A percentile compares a stretch with the other conserved stretches of the same genome.
Conservation (phyloP, 345 rosid genomes). For the Odontarrhena argentea region DNA sequence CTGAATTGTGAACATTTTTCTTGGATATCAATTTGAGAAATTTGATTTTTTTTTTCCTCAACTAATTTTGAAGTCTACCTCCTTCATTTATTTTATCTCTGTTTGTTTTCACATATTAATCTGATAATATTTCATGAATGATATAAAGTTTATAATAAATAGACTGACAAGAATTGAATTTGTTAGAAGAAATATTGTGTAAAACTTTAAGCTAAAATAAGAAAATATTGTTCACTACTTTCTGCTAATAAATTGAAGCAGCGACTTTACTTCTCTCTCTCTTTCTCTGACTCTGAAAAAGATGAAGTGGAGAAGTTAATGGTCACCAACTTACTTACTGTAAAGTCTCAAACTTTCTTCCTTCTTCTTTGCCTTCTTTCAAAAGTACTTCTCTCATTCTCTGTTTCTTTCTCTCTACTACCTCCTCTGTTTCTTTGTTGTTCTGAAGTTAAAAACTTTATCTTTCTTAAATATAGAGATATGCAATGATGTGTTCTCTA, state of each 20-base stretch:
- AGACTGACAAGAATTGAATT: no score
- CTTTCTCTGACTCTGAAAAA: conserved; percentile 50
- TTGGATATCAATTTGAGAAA: no score
- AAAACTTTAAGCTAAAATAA: not conserved
- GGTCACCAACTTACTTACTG: conserved; percentile 40
- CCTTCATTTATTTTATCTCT: no score
- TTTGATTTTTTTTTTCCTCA: no score
- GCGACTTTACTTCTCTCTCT: conserved; percentile 36
- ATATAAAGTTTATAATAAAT: no score
- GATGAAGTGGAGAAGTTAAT: conserved; percentile 49
- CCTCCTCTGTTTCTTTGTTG: conserved; percentile 17
- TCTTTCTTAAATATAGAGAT: conserved; percentile 17
- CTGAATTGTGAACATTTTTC: no score
- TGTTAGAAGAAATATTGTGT: not conserved
- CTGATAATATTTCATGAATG: not conserved
- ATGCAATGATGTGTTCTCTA: conserved; percentile 3
- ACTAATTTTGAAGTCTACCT: no score
- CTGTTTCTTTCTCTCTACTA: conserved; percentile 17
- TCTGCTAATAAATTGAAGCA: conserved; percentile 34
- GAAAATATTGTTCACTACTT: not conserved
- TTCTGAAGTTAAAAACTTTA: conserved; percentile 3
- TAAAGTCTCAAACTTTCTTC: conserved; percentile 32
- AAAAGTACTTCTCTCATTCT: conserved; percentile 24
- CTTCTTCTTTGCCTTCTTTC: conserved; percentile 25
- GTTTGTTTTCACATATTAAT: not conserved